Evolutionary conservation across 345 rosid genomes (phyloP).

Genomic region (Eucalyptus tenuipes): DNA sequence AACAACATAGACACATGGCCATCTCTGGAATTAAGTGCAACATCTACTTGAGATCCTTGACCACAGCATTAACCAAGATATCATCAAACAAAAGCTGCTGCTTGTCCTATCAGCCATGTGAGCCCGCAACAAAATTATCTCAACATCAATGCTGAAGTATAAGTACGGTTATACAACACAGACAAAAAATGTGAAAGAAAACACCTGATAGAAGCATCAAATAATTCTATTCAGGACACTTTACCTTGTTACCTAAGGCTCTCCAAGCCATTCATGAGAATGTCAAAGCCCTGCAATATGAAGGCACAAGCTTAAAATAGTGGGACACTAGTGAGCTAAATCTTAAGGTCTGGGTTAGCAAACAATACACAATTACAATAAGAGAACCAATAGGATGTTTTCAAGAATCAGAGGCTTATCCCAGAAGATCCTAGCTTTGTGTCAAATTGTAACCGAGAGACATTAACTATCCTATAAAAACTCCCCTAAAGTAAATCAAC

Average conservation of each 20-base stretch:
- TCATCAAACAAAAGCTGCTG: not conserved
- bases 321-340: not conserved
- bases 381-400: not conserved
- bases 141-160: not conserved
- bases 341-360: not conserved
- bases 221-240: not conserved
- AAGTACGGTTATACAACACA: not conserved
- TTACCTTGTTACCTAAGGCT: not conserved
- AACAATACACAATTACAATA: not conserved
- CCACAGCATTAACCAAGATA: not conserved
- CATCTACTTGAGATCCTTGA: not conserved
- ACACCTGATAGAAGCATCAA: not conserved
- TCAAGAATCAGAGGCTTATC: not conserved
- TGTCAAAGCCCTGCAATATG: not conserved
- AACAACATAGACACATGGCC: not conserved
- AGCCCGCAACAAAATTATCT: not conserved
- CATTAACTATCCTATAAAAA: not conserved
- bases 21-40: not conserved
- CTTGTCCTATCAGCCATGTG: not conserved
- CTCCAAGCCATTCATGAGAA: constrained; percentile 1
- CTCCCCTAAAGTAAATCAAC: not conserved
- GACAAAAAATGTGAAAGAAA: not conserved
- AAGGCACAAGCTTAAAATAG: not conserved
- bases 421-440: not conserved
- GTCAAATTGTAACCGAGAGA: not conserved